Percentiles rank a stretch among this genome's conserved stretches.
These are phyloP conservation scores for Ophiobolus disseminans DNA, from an alignment of 2,329 filamentous ascomycete genomes.

Conservation along the genomic window DNA sequence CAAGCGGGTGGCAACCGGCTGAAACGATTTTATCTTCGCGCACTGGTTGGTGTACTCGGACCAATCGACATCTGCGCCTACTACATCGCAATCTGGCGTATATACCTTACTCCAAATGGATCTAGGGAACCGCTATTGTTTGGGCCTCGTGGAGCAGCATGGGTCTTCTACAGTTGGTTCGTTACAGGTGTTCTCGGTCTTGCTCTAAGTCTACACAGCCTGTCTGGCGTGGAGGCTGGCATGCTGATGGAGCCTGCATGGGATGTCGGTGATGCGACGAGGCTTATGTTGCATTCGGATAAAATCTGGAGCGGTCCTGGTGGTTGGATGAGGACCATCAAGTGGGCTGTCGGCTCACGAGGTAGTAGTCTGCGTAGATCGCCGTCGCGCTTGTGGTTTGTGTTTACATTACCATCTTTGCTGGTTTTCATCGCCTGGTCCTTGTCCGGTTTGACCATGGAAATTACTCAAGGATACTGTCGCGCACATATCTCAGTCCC, in stretches of 20 bases:
- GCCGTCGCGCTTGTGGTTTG: slow-evolving; percentile 5
- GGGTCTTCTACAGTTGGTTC: slow-evolving; percentile 18
- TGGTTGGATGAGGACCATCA: slow-evolving; percentile 16
- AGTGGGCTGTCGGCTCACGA: no score
- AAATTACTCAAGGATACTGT: slow-evolving; percentile 5
- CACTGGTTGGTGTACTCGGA: slow-evolving; percentile 10
- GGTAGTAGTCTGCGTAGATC: background rate
- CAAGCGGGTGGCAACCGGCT: slow-evolving; percentile 11
- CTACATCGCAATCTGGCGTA: slow-evolving; percentile 12
- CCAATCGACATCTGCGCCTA: slow-evolving; percentile 8
- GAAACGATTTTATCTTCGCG: slow-evolving; percentile 9
- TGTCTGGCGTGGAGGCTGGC: slow-evolving; percentile 13
- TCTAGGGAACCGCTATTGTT: background rate
- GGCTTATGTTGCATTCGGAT: slow-evolving; percentile 18
- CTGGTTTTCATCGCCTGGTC: slow-evolving; percentile 10
- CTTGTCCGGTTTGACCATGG: slow-evolving; percentile 6
- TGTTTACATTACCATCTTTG: slow-evolving; percentile 5
- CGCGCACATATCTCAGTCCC: background rate
- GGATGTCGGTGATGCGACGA: slow-evolving; percentile 12
- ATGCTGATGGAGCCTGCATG: slow-evolving; percentile 17
- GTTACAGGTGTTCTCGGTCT: slow-evolving; percentile 13
- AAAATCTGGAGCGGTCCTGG: slow-evolving; percentile 14
- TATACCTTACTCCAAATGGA: slow-evolving; percentile 10
- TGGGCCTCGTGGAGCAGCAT: slow-evolving; percentile 11
- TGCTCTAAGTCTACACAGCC: slow-evolving; percentile 13